Evolutionary conservation across 1,139 yeast species (phyloP).

Genomic region (Nakaseomyces nivariensis): DNA sequence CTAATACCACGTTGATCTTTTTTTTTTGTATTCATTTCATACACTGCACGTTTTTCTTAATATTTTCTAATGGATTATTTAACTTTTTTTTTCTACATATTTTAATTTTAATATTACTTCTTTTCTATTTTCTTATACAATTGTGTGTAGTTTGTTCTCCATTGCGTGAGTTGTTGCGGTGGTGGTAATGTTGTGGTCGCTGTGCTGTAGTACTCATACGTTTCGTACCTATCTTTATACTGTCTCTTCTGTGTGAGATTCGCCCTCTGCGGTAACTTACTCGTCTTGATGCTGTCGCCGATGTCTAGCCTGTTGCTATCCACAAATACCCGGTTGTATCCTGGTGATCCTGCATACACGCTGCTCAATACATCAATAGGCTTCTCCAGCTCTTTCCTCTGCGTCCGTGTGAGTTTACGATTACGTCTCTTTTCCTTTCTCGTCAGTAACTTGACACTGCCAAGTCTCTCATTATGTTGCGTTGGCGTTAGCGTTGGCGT

Average conservation of each 20-base stretch:
- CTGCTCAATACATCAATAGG: constrained; percentile 8
- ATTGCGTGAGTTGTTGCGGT: constrained; percentile 2
- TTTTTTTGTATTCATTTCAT: no score
- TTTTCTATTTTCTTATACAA: background rate
- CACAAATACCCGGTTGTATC: constrained; percentile 24
- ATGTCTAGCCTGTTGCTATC: constrained; percentile 23
- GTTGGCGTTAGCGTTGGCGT: no score
- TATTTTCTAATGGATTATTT: no score
- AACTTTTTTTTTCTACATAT: no score
- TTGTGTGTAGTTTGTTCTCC: constrained; percentile 8
- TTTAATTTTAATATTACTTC: no score
- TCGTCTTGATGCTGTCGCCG: constrained; percentile 19
- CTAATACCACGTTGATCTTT: background rate
- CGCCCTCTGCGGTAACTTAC: constrained; percentile 25
- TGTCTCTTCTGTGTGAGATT: constrained; percentile 9
- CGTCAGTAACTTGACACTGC: constrained; percentile 6
- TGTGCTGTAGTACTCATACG: background rate
- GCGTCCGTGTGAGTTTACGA: constrained; percentile 3
- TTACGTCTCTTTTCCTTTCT: constrained; percentile 11
- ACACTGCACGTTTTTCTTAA: no score
- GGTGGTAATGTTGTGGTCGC: background rate
- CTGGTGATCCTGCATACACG: constrained; percentile 26
- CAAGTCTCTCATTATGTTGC: background rate
- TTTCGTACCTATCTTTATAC: background rate
- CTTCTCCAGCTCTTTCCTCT: constrained; percentile 8